Evolutionary conservation across 805 yeast species (phyloP).

Genomic region (Saccharomycopsis schoenii): DNA sequence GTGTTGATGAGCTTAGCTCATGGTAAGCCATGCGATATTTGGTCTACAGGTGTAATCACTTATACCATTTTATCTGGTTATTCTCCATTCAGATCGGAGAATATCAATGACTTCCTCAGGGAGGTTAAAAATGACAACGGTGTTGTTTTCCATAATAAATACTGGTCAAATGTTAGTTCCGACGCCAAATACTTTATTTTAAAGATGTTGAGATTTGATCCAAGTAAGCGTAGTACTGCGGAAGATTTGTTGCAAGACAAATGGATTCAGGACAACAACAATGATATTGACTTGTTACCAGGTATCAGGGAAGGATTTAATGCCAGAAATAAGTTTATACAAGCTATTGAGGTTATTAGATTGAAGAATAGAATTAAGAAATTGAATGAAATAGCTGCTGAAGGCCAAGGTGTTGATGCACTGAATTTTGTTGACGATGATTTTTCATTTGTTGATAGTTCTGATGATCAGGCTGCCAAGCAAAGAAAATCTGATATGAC

Average conservation of each 20-base stretch:
- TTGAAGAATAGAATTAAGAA: conserved; percentile 71
- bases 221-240: conserved; percentile 60
- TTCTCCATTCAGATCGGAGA: conserved; percentile 83
- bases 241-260: conserved; percentile 53
- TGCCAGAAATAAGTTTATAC: conserved; percentile 74
- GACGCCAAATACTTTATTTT: conserved; percentile 76
- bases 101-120: conserved; percentile 64
- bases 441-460: not conserved
- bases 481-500: conserved; percentile 33
- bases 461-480: not conserved
- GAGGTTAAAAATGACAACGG: conserved; percentile 63
- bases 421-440: conserved; percentile 24
- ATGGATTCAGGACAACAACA: conserved; percentile 57
- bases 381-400: conserved; percentile 45
- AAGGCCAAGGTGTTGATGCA: conserved; percentile 29
- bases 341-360: conserved; percentile 76
- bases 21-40: conserved; percentile 90
- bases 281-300: conserved; percentile 64
- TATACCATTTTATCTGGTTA: conserved; percentile 88
- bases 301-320: conserved; percentile 70
- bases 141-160: conserved; percentile 76
- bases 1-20: conserved; percentile 75
- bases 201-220: conserved; percentile 59
- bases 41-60: conserved; percentile 92
- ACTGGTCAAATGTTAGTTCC: conserved; percentile 73